A percentile compares a stretch with the other conserved stretches of the same genome.
These are phyloP conservation scores for Starmerella apis DNA, from an alignment of 805 yeast species.

Conservation along the genomic window DNA sequence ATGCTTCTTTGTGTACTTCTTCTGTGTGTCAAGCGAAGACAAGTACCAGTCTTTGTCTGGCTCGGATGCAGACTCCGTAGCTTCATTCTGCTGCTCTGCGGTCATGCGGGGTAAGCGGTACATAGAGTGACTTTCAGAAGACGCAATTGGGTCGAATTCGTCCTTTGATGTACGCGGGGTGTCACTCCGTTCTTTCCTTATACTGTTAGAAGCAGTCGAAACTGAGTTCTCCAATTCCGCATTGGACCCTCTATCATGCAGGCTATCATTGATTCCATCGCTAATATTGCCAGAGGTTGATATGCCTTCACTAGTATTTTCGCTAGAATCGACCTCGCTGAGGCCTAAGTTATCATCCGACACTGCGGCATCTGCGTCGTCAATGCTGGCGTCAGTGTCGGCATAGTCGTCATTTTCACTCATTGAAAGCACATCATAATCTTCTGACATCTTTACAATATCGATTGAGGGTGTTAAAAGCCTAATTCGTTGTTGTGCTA, in stretches of 20 bases:
- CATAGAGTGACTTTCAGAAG: neutral
- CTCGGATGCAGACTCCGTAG: neutral
- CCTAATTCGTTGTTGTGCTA: neutral
- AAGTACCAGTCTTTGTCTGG: neutral
- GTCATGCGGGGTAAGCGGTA: neutral
- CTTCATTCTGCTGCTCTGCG: neutral
- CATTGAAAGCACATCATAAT: conserved; percentile 7
- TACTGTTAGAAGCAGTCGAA: neutral
- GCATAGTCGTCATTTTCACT: conserved; percentile 1
- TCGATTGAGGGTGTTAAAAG: neutral
- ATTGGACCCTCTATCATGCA: too few relatives aligned
- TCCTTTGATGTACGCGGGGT: neutral
- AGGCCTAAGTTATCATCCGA: neutral
- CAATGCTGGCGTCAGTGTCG: neutral
- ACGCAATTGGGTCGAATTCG: conserved; percentile 2
- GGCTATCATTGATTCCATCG: neutral
- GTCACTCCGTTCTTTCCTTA: neutral
- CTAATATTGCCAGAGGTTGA: neutral
- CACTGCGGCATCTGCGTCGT: neutral
- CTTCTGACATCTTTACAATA: neutral
- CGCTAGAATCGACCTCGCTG: neutral
- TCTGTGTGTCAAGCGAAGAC: neutral
- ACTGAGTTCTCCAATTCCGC: too few relatives aligned
- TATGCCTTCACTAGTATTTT: too few relatives aligned
- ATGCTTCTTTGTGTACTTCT: too few relatives aligned